These are phyloP conservation scores for Stellera chamaejasme DNA, from an alignment of 345 rosid genomes.

Conservation along the genomic window DNA sequence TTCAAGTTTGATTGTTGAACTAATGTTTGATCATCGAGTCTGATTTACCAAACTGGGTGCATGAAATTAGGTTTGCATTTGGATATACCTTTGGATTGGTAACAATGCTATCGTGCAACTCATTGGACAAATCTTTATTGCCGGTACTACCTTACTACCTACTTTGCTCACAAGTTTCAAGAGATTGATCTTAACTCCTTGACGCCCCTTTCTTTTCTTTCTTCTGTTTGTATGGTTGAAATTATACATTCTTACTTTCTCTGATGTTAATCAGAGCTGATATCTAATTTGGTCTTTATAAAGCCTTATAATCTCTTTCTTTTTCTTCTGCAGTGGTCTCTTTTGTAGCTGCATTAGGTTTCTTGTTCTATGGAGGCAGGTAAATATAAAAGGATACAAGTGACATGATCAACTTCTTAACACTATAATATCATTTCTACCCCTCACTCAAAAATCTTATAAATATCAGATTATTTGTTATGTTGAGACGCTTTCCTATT, in stretches of 20 bases:
- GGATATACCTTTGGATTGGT: conserved; percentile 78
- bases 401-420: no score
- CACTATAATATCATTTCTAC: neutral
- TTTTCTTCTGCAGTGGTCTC: conserved; percentile 58
- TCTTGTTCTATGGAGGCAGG: conserved; percentile 99
- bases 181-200: conserved; percentile 2
- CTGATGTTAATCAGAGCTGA: no score
- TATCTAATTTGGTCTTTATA: no score
- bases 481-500: conserved; percentile 94
- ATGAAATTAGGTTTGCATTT: conserved; percentile 64
- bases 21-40: neutral
- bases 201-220: neutral
- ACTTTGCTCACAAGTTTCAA: conserved; percentile 12
- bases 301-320: no score
- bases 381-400: conserved; percentile 18
- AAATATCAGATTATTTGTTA: conserved; percentile 70
- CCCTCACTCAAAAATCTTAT: conserved; percentile 1
- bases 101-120: conserved; percentile 66
- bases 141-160: conserved; percentile 41
- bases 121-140: conserved; percentile 77
- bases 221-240: no score
- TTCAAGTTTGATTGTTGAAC: no score
- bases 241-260: no score
- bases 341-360: conserved; percentile 82
- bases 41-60: conserved; percentile 15